Evolutionary conservation across 2,329 filamentous ascomycete genomes (phyloP).

Genomic region (Colletotrichum abscissum): DNA sequence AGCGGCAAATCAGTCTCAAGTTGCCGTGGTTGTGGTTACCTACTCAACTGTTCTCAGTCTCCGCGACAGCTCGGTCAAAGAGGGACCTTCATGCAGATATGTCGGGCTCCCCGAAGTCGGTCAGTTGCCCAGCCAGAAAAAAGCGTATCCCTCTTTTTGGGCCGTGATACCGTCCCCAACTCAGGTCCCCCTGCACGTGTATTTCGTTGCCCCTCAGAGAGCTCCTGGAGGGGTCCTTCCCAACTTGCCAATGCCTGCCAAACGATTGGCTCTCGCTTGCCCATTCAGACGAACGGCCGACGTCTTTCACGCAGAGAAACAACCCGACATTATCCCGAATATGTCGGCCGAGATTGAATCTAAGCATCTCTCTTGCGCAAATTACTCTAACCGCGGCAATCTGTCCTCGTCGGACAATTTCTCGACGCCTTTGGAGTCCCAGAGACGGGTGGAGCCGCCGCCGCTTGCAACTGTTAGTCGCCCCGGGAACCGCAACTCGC

Average conservation of each 20-base stretch:
- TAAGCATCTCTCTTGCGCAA: not conserved
- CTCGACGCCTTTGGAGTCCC: not conserved
- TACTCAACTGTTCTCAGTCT: not conserved
- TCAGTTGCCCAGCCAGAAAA: not conserved
- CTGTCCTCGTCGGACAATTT: not conserved
- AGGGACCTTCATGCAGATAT: conserved; percentile 14
- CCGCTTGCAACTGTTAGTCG: conserved; percentile 17
- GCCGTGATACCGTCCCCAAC: not conserved
- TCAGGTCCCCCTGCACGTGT: conserved; percentile 3
- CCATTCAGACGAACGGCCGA: conserved; percentile 24
- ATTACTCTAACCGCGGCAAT: conserved; percentile 18
- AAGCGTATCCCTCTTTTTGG: not conserved
- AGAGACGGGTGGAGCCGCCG: conserved; percentile 7
- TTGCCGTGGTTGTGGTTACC: not conserved
- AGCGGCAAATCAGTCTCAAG: conserved; percentile 23
- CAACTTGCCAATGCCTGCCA: conserved; percentile 13
- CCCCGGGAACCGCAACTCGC: conserved; percentile 4
- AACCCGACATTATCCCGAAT: not conserved
- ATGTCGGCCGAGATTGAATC: conserved; percentile 11
- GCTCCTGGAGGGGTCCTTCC: conserved; percentile 11
- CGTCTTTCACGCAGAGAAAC: not conserved
- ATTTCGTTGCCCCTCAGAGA: not conserved
- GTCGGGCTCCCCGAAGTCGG: conserved; percentile 29
- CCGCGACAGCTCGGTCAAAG: conserved; percentile 1
- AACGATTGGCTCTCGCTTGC: conserved; percentile 21